Evolutionary conservation across 1,139 yeast species (phyloP).

Genomic region (Candida glucosophila): DNA sequence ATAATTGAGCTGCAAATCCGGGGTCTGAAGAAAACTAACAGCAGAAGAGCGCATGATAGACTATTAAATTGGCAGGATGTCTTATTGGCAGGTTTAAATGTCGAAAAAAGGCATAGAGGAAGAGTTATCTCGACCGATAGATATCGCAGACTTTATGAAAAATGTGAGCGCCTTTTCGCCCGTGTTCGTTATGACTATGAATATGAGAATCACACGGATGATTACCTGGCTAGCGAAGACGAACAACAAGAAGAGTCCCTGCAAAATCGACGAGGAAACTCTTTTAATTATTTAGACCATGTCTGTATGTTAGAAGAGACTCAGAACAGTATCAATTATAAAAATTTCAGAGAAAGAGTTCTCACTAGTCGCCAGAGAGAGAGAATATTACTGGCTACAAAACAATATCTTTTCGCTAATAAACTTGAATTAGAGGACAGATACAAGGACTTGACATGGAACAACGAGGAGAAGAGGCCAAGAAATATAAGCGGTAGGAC

Average conservation of each 20-base stretch:
- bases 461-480: slow-evolving; percentile 1
- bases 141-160: slow-evolving; percentile 9
- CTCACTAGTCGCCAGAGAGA: slow-evolving; percentile 3
- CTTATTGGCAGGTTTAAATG: slow-evolving; percentile 13
- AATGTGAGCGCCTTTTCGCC: slow-evolving; percentile 17
- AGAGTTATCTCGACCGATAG: too few relatives aligned
- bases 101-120: slow-evolving; percentile 9
- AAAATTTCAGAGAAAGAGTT: slow-evolving; percentile 3
- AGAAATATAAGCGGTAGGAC: slow-evolving; percentile 1
- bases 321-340: slow-evolving; percentile 1
- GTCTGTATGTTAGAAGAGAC: slow-evolving; percentile 2
- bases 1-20: slow-evolving; percentile 2
- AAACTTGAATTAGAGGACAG: slow-evolving; percentile 5
- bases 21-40: slow-evolving; percentile 2
- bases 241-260: slow-evolving; percentile 4
- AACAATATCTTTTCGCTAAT: slow-evolving; percentile 4
- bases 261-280: not conserved
- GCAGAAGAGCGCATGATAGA: slow-evolving; percentile 4
- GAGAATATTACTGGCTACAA: slow-evolving; percentile 1
- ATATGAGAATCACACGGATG: slow-evolving; percentile 9
- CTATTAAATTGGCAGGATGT: slow-evolving; percentile 21
- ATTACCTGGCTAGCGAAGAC: slow-evolving; percentile 2
- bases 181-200: slow-evolving; percentile 15
- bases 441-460: slow-evolving; percentile 5
- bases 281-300: slow-evolving; percentile 2